These are phyloP conservation scores for Wickerhamiella shivajii DNA, from an alignment of 805 yeast species.

Conservation along the genomic window DNA sequence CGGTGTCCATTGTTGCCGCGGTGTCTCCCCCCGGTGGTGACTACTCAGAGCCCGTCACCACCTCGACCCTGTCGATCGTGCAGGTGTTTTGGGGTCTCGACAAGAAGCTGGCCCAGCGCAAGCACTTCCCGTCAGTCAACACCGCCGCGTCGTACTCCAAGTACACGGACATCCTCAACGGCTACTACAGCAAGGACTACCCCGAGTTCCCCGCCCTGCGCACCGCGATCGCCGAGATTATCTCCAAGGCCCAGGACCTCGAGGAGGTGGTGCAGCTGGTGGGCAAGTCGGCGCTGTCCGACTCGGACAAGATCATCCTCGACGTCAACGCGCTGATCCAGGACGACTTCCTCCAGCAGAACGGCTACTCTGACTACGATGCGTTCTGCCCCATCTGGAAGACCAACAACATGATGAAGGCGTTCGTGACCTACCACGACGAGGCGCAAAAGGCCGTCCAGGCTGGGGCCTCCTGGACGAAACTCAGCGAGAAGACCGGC, in stretches of 20 bases:
- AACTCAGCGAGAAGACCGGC: constrained; percentile 72
- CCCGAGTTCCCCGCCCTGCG: constrained; percentile 88
- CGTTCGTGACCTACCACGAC: constrained; percentile 78
- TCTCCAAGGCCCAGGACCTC: constrained; percentile 93
- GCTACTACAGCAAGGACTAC: constrained; percentile 70
- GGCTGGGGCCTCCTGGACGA: constrained; percentile 88
- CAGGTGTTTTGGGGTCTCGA: constrained; percentile 99
- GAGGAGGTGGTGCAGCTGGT: constrained; percentile 99
- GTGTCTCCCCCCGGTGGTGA: constrained; percentile 99
- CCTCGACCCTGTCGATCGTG: constrained; percentile 97
- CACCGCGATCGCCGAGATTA: constrained; percentile 83
- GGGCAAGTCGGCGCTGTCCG: constrained; percentile 95
- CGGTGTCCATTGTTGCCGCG: constrained; percentile 99
- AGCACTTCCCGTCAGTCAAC: constrained; percentile 98
- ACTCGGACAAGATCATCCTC: constrained; percentile 88
- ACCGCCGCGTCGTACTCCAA: constrained; percentile 94
- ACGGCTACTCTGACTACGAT: constrained; percentile 96
- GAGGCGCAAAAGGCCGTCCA: constrained; percentile 97
- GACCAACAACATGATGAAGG: constrained; percentile 95
- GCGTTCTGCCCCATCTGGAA: constrained; percentile 99
- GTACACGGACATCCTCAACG: constrained; percentile 75
- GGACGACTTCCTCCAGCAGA: constrained; percentile 97
- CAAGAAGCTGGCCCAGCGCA: constrained; percentile 97
- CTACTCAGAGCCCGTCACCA: constrained; percentile 98
- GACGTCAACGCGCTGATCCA: constrained; percentile 85